Evolutionary conservation across 148 eudicot species (phyloP), one percentile per base, ranked within the genome.

Genomic region (Linanthus parryae): DNA sequence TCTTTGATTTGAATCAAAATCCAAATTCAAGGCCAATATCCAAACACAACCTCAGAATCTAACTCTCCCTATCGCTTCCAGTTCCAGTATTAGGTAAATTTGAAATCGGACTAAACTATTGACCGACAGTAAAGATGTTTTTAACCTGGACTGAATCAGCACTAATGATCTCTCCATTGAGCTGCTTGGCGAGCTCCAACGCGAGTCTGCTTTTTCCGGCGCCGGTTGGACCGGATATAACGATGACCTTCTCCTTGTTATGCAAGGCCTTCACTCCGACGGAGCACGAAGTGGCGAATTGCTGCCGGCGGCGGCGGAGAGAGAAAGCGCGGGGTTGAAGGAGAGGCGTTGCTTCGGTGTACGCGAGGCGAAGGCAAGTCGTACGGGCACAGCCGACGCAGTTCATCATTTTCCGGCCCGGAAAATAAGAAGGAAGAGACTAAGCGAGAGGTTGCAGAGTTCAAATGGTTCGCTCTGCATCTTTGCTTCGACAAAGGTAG

Each of bases 101-200:
- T n/a, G n/a, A n/a, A n/a, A n/a, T n/a, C n/a, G n/a, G n/a, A n/a
- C n/a, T n/a, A n/a, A n/a, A n/a, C n/a, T n/a, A 13, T 21, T 22
- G 28, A n/a, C 23, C 0, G 21, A 3, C 3, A 1, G 8, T 14
- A 7, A 7, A 25, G 14, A 8, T 15, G 16, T 41, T 1, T 15
- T 30, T 14, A 14, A 91, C 98, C 96, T 91, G 98, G 41, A 91
- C 95, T 20, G 98, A 91, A 56, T 91, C 98, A 18, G 98, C 98
- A 36, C 87, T 83, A 59, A 91, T 71, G 15, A 91, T 91, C 77
- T 91, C 98, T 5, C 95, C 98, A 33, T 91, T 83, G 44, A 91
- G 77, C 8, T 89, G 76, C 60, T 83, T 84, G 11, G 95, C 84
- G 40, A 91, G 94, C 72, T 91, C 96, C 9, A 91, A 54, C 0